Percentiles rank a stretch among this genome's conserved stretches.
phyloP scores from a whole-genome alignment of 2,329 filamentous ascomycete genomes.

The Blastomyces parvus region DNA sequence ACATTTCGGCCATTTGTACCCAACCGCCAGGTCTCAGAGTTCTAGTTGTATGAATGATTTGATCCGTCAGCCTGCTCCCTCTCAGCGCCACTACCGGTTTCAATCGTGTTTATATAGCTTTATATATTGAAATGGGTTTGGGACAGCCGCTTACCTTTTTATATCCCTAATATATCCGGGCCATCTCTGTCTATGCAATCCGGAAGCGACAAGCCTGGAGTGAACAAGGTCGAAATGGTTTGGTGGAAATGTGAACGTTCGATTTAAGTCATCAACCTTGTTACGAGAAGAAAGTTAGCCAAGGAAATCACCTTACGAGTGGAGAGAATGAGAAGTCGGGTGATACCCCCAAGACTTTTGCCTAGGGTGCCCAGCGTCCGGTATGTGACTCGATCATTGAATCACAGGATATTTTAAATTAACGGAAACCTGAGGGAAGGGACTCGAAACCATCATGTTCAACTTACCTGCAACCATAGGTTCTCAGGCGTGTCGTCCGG shows the following conservation, averaged over 20 bases:
- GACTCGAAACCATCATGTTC: not conserved
- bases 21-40: conserved; percentile 68
- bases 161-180: conserved; percentile 66
- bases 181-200: conserved; percentile 67
- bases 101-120: not conserved
- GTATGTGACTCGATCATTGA: not conserved
- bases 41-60: conserved; percentile 23
- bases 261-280: conserved; percentile 60
- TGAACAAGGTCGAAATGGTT: conserved; percentile 76
- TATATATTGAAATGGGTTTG: not conserved
- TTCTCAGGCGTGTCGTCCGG: conserved; percentile 57
- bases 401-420: not conserved
- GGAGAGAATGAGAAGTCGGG: not conserved
- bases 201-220: conserved; percentile 51
- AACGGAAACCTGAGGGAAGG: not conserved
- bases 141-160: conserved; percentile 35
- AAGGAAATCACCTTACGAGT: not conserved
- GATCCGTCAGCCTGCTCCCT: not conserved
- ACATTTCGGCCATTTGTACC: conserved; percentile 82
- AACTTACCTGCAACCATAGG: conserved; percentile 53
- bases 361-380: too few relatives aligned
- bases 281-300: conserved; percentile 16
- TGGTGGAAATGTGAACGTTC: conserved; percentile 56
- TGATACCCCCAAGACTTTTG: not conserved
- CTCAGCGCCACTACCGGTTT: not conserved